Percentiles rank a stretch among this genome's conserved stretches.
These are phyloP conservation scores for Phytopythium kandeliae DNA, from an alignment of 352 stramenopile species.

Conservation along the genomic window DNA sequence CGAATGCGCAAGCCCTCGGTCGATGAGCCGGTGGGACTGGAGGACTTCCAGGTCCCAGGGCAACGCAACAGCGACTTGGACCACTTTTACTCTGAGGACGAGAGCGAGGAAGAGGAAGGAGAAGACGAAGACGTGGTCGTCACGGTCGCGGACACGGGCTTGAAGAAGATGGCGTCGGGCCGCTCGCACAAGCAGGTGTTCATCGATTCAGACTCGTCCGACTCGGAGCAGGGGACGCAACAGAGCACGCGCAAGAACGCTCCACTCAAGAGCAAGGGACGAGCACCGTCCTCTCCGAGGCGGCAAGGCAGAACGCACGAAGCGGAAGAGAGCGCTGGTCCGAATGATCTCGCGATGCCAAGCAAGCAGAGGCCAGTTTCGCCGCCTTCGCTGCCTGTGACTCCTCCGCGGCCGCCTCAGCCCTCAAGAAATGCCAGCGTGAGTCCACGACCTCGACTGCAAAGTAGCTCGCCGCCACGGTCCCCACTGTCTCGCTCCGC, in stretches of 20 bases:
- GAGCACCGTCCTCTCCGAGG: neutral
- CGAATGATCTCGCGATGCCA: neutral
- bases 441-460: neutral
- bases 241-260: neutral
- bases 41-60: conserved; percentile 75
- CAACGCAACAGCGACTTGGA: conserved; percentile 51
- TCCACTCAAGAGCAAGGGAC: neutral
- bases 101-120: conserved; percentile 38
- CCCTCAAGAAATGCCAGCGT: neutral
- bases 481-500: neutral
- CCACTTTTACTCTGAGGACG: conserved; percentile 75
- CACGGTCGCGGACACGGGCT: conserved; percentile 15
- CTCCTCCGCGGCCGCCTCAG: neutral
- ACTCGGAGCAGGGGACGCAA: conserved; percentile 25
- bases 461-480: neutral
- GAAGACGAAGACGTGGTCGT: conserved; percentile 59
- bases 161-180: conserved; percentile 19
- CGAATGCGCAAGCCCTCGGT: conserved; percentile 13
- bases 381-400: neutral
- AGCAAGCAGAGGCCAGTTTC: neutral
- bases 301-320: neutral
- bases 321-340: neutral
- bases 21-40: conserved; percentile 46
- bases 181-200: conserved; percentile 73
- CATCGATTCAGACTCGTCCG: conserved; percentile 55